These are phyloP conservation scores for Heterobasidion annosum DNA, from an alignment of 1,284 basidiomycete species.

Conservation along the genomic window DNA sequence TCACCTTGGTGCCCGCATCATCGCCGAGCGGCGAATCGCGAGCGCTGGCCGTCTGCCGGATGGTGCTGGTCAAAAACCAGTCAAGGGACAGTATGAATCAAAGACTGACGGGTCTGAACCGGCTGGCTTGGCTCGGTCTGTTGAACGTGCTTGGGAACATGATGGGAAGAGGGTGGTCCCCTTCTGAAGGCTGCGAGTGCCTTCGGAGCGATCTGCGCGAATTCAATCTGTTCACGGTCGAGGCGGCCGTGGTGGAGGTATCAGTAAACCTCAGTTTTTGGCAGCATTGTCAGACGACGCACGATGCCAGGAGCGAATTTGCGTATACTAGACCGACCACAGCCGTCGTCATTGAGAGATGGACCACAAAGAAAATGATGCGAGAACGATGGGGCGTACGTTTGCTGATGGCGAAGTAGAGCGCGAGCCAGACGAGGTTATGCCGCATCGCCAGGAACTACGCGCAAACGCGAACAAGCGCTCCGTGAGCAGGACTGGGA, in stretches of 20 bases:
- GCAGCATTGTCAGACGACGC: neutral
- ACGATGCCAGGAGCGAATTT: constrained; percentile 14
- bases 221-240: constrained; percentile 7
- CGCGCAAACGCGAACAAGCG: constrained; percentile 9
- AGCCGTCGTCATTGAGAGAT: neutral
- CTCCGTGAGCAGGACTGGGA: constrained; percentile 5
- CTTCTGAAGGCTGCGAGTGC: constrained; percentile 3
- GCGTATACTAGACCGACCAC: constrained; percentile 11
- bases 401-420: constrained; percentile 46
- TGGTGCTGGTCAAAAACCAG: neutral
- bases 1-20: neutral
- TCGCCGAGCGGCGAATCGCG: neutral
- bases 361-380: neutral
- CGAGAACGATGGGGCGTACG: constrained; percentile 18
- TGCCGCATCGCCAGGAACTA: constrained; percentile 39
- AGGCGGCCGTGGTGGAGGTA: neutral
- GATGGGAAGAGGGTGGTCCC: constrained; percentile 4
- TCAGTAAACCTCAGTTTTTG: neutral
- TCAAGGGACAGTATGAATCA: neutral
- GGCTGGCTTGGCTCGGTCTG: neutral
- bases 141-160: constrained; percentile 7
- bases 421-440: constrained; percentile 37
- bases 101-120: neutral
- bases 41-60: neutral
- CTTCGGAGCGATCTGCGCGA: constrained; percentile 9